Evolutionary conservation across 495 filamentous ascomycete genomes (phyloP), one percentile per base, ranked within the genome.

Genomic region (Trichoderma parareesei): DNA sequence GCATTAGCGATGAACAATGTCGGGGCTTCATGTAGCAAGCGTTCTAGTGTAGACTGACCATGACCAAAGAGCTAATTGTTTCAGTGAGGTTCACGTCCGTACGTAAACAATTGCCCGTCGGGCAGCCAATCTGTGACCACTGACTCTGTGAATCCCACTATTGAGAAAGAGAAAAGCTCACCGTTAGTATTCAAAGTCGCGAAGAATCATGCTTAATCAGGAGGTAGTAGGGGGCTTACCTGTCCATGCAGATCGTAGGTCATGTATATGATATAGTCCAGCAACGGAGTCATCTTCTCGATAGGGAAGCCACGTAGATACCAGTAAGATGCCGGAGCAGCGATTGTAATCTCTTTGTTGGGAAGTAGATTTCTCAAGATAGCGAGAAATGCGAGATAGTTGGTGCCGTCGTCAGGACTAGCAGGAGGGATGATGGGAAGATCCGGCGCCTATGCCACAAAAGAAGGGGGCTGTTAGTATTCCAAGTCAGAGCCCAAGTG

Each of bases 51-150:
- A 48, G 10, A 48, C 44, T 48, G 7, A 48, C 44, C 78, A 83
- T 81, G 16, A 71, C 63, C 1, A 83, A 68, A 1, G 74, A 68
- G 41, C 69, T 61, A 41, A 66, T 59, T 1, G 76, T 81, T 67
- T 82, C 79, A 4, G 79, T 79, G 37, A 68, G 13, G 62, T 81
- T 81, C 44, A 79, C 75, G 60, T 82, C 76, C 4, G 69, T 71
- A 18, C 76, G 71, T 2, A 80, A 73, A 66, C 77, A 79, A 63
- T 74, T 75, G 14, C 79, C 76, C 0, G 41, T 41, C 0, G 62
- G 61, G 63, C 79, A 83, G 33, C 75, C 76, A 3, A 53, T 14
- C 69, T 60, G 46, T 0, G 40, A 40, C 20, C 48, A 55, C 13
- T 7, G 46, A 27, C 64, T 65, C 9, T 18, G 48, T 9, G 46